Percentiles rank a stretch among this genome's conserved stretches.
Conservation (phyloP, 208 protist species). For the Wallacemonas rigidus region DNA sequence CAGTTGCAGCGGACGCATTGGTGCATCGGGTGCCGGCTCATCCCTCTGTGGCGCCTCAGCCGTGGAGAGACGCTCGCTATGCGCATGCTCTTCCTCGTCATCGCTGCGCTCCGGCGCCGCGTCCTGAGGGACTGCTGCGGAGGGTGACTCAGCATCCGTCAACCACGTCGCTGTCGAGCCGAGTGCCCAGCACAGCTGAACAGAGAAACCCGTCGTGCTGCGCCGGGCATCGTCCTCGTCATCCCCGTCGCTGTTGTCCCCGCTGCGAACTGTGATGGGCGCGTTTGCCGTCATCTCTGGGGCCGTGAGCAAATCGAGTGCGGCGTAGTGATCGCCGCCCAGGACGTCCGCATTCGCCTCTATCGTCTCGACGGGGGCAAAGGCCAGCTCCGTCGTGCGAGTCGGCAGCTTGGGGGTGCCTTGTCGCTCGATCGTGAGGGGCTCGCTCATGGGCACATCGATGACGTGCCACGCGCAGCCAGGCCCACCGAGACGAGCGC, state of each 20-base stretch:
- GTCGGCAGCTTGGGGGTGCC: conserved; percentile 17
- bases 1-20: conserved; percentile 4
- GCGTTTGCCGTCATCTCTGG: conserved; percentile 11
- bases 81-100: too few relatives aligned
- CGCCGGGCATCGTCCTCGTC: conserved; percentile 21
- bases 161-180: conserved; percentile 20
- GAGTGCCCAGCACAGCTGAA: conserved; percentile 30
- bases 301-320: conserved; percentile 6
- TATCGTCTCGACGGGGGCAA: conserved; percentile 22
- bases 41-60: too few relatives aligned
- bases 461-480: conserved; percentile 46
- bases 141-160: not conserved
- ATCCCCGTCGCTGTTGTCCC: conserved; percentile 18
- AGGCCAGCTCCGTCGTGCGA: conserved; percentile 42
- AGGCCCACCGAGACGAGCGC: conserved; percentile 60
- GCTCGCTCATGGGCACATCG: conserved; percentile 40
- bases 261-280: not conserved
- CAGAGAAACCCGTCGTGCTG: conserved; percentile 15
- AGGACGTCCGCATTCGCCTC: conserved; percentile 12
- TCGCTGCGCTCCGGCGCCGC: too few relatives aligned
- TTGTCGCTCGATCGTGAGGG: conserved; percentile 29
- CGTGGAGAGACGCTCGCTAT: too few relatives aligned
- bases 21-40: not conserved
- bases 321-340: conserved; percentile 7
- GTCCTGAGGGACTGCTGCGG: too few relatives aligned